These are phyloP conservation scores for Globisporangium parvum DNA, from an alignment of 352 stramenopile species.

Conservation along the genomic window DNA sequence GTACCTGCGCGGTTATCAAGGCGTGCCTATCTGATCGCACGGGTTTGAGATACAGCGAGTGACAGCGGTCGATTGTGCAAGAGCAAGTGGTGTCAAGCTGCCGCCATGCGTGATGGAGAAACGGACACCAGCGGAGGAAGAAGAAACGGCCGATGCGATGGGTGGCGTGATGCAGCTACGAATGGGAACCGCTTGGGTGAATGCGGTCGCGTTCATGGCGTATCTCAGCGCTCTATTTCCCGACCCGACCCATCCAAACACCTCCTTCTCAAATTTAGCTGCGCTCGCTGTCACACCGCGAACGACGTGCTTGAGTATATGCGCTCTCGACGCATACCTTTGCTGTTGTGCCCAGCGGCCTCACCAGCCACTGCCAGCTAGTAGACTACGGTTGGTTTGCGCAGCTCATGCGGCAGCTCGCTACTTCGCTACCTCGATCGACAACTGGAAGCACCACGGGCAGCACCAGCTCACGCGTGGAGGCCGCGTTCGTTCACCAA, in stretches of 20 bases:
- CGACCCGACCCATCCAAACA: not conserved
- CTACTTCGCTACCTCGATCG: no score
- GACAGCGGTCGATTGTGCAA: not conserved
- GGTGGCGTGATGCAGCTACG: not conserved
- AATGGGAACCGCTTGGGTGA: not conserved
- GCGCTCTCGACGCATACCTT: no score
- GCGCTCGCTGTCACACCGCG: not conserved
- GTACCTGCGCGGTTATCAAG: not conserved
- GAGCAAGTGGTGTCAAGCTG: not conserved
- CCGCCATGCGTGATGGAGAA: not conserved
- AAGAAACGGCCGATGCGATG: no score
- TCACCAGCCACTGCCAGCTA: no score
- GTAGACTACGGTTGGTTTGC: no score
- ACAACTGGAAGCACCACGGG: no score
- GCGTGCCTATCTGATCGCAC: not conserved
- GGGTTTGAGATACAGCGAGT: conserved; percentile 2
- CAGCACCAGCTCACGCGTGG: no score
- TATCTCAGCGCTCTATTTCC: not conserved
- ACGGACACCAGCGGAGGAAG: not conserved
- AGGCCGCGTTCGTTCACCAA: no score
- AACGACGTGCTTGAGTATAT: not conserved
- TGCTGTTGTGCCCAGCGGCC: no score
- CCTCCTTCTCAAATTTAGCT: not conserved
- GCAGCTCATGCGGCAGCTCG: no score
- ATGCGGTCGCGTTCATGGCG: not conserved